Conservation (phyloP, 140 eudicot species). For the Ambrosia hybrid region DNA sequence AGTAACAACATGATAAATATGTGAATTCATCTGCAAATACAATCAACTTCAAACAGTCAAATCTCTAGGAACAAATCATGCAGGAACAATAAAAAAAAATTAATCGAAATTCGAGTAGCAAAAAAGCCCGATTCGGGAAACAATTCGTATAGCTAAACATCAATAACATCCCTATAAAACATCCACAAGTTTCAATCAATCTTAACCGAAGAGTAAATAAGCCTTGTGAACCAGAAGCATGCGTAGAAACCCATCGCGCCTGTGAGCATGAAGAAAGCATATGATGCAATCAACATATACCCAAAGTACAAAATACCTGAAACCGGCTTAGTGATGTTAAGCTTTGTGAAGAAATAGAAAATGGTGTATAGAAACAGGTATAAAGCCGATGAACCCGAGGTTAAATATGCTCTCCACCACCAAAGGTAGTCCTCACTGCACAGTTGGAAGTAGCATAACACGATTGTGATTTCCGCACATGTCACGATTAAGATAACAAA, state of each 20-base stretch:
- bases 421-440: slow-evolving; percentile 57
- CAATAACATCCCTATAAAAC: slow-evolving; percentile 28
- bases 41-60: slow-evolving; percentile 6
- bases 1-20: slow-evolving; percentile 43
- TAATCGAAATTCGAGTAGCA: slow-evolving; percentile 25
- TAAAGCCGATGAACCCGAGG: slow-evolving; percentile 55
- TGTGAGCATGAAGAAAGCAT: slow-evolving; percentile 50
- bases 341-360: slow-evolving; percentile 60
- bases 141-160: slow-evolving; percentile 37
- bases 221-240: slow-evolving; percentile 63
- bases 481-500: slow-evolving; percentile 48
- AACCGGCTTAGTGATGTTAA: slow-evolving; percentile 49
- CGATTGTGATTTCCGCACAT: slow-evolving; percentile 56
- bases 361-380: slow-evolving; percentile 46
- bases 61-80: slow-evolving; percentile 36
- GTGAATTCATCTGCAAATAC: too few relatives aligned
- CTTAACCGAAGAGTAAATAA: slow-evolving; percentile 55
- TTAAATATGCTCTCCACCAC: slow-evolving; percentile 63
- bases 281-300: slow-evolving; percentile 56
- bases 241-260: slow-evolving; percentile 56
- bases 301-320: slow-evolving; percentile 57
- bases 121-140: background rate
- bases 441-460: slow-evolving; percentile 62
- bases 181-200: slow-evolving; percentile 36
- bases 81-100: slow-evolving; percentile 13